phyloP scores from a whole-genome alignment of 148 eudicot species.

The Nepenthes gracilis region DNA sequence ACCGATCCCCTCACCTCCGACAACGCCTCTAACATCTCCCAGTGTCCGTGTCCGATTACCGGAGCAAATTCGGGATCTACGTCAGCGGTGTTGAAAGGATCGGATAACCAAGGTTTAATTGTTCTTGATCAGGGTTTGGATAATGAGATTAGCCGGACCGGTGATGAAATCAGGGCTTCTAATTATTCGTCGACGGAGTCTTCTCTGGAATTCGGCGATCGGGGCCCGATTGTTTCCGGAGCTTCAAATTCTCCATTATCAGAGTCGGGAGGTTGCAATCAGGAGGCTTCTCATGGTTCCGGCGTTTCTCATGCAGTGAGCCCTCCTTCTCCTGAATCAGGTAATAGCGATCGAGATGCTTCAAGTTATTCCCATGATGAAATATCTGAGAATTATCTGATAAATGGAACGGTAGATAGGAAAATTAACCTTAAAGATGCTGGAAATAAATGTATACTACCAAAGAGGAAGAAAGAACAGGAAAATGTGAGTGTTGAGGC shows the following conservation, averaged over 20 bases:
- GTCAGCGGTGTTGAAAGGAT: not conserved
- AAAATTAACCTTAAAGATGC: constrained; percentile 23
- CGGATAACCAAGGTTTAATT: not conserved
- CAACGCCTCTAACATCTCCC: constrained; percentile 4
- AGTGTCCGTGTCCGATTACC: not conserved
- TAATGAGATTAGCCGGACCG: constrained; percentile 8
- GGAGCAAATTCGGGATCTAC: constrained; percentile 2
- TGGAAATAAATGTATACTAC: constrained; percentile 9
- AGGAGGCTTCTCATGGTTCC: constrained; percentile 21
- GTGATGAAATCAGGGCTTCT: constrained; percentile 11
- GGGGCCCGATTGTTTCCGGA: constrained; percentile 5
- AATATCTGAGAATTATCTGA: too few relatives aligned
- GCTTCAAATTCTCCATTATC: constrained; percentile 15
- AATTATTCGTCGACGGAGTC: constrained; percentile 8
- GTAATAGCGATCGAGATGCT: constrained; percentile 17
- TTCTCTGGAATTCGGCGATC: not conserved
- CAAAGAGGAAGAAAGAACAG: constrained; percentile 56
- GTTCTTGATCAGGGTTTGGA: constrained; percentile 12
- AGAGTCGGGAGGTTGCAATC: constrained; percentile 11
- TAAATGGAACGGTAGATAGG: constrained; percentile 12
- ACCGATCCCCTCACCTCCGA: not conserved
- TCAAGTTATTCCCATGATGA: constrained; percentile 8
- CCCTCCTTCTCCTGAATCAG: constrained; percentile 25
- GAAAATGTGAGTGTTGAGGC: constrained; percentile 25
- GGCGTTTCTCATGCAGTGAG: constrained; percentile 17